Evolutionary conservation across 805 yeast species (phyloP).

Genomic region (Candida glaebosa): DNA sequence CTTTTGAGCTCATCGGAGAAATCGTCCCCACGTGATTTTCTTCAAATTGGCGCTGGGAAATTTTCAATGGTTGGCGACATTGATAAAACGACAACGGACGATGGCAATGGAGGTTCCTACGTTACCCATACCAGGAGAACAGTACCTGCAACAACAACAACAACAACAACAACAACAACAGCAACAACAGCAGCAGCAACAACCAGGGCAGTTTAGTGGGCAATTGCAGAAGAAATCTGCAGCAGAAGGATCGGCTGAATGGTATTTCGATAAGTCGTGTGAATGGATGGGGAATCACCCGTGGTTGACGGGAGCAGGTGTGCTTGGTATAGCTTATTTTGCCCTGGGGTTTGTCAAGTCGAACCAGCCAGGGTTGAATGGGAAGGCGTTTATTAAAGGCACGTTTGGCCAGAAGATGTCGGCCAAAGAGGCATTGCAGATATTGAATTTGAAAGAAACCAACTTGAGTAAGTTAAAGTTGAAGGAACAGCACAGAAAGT

Average conservation of each 20-base stretch:
- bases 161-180: slow-evolving; percentile 16
- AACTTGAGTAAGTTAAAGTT: slow-evolving; percentile 59
- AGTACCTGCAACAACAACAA: no score
- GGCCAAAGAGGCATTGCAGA: slow-evolving; percentile 82
- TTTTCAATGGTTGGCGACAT: no score
- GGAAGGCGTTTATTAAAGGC: slow-evolving; percentile 74
- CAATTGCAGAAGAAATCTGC: slow-evolving; percentile 40
- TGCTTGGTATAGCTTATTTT: slow-evolving; percentile 58
- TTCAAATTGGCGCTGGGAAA: neutral
- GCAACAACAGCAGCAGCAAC: slow-evolving; percentile 18
- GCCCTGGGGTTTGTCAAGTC: slow-evolving; percentile 66
- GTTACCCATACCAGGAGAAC: slow-evolving; percentile 55
- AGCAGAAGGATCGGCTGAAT: slow-evolving; percentile 49
- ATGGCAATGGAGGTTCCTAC: slow-evolving; percentile 48
- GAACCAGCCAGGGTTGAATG: slow-evolving; percentile 63
- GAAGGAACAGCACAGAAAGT: slow-evolving; percentile 75
- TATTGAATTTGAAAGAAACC: slow-evolving; percentile 70
- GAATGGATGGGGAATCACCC: slow-evolving; percentile 75
- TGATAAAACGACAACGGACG: neutral
- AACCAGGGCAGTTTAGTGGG: slow-evolving; percentile 28
- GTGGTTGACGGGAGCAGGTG: slow-evolving; percentile 66
- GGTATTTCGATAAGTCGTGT: slow-evolving; percentile 59
- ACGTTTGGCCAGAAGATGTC: slow-evolving; percentile 91
- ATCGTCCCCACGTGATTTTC: no score
- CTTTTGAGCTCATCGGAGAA: no score